Conservation (phyloP, 2,329 filamentous ascomycete genomes). For the Ophiosphaerella korrae region DNA sequence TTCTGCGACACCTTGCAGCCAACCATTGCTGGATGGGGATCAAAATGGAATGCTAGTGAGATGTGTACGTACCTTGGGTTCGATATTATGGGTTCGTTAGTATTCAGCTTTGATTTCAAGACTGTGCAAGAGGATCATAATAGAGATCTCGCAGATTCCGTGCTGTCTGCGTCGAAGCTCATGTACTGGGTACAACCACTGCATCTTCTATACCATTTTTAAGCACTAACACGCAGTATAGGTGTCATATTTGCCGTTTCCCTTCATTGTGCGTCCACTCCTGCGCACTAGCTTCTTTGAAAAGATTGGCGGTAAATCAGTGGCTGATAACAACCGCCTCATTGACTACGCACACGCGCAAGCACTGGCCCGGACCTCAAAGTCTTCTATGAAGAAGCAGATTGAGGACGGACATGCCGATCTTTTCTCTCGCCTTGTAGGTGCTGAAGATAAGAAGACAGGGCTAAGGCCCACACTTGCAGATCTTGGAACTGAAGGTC, state of each 20-base stretch:
- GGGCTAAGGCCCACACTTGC: slow-evolving; percentile 40
- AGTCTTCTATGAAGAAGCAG: slow-evolving; percentile 9
- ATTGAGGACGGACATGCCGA: slow-evolving; percentile 35
- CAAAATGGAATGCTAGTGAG: slow-evolving; percentile 47
- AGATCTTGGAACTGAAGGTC: slow-evolving; percentile 52
- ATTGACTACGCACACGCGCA: slow-evolving; percentile 25
- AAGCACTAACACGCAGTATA: not conserved
- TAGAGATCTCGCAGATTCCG: slow-evolving; percentile 28
- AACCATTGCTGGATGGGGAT: slow-evolving; percentile 37
- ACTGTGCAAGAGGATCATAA: slow-evolving; percentile 41
- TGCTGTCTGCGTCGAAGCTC: slow-evolving; percentile 24
- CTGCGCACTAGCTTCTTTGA: slow-evolving; percentile 25
- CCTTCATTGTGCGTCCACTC: slow-evolving; percentile 22
- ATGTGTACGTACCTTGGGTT: slow-evolving; percentile 50
- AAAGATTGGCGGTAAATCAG: slow-evolving; percentile 23
- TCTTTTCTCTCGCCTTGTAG: slow-evolving; percentile 49
- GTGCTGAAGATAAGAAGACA: slow-evolving; percentile 49
- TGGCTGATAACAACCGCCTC: slow-evolving; percentile 29
- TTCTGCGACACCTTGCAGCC: slow-evolving; percentile 36
- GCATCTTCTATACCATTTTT: not conserved
- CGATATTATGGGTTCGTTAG: slow-evolving; percentile 54
- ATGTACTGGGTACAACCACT: slow-evolving; percentile 27
- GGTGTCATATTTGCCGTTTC: slow-evolving; percentile 24
- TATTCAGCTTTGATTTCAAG: slow-evolving; percentile 44
- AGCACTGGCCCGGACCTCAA: slow-evolving; percentile 7